Percentiles rank a stretch among this genome's conserved stretches.
Conservation (phyloP, 768 basidiomycete species). For the Phanerochaete carnosa region DNA sequence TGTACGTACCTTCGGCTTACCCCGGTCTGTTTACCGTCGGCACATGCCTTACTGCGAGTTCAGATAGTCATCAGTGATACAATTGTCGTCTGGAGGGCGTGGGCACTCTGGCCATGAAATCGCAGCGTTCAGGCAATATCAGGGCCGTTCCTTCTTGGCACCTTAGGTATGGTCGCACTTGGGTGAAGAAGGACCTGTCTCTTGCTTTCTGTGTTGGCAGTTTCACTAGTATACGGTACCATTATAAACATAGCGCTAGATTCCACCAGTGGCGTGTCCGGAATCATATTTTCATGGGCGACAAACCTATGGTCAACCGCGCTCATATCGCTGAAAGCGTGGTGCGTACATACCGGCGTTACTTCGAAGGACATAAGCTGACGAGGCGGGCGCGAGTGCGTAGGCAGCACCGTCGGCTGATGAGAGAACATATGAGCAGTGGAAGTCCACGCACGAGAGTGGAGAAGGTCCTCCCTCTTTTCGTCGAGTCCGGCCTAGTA, state of each 20-base stretch:
- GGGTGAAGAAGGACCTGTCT: too few species aligned
- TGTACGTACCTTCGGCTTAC: too few species aligned
- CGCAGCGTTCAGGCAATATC: neutral
- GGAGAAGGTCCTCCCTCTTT: neutral
- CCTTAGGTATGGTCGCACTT: neutral
- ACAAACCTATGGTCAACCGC: neutral
- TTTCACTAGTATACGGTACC: neutral
- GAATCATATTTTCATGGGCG: neutral
- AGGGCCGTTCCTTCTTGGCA: neutral
- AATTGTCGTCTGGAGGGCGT: neutral
- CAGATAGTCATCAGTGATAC: too few species aligned
- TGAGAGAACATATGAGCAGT: neutral
- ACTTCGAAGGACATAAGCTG: neutral
- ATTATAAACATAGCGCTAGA: neutral
- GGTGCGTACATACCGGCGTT: neutral
- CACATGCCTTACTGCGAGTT: too few species aligned
- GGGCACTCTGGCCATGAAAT: neutral
- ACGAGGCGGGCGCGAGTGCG: too few species aligned
- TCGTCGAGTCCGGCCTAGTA: neutral
- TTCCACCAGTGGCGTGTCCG: neutral
- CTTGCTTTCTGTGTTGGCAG: too few species aligned
- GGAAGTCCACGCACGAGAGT: neutral
- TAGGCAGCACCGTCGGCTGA: neutral
- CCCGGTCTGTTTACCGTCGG: too few species aligned
- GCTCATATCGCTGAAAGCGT: neutral